These are phyloP conservation scores for Arabidopsis thaliana DNA, from an alignment of 345 rosid species.

Conservation along the genomic window TAIR10.1 NC_003076.8:18594501-18595000, in stretches of 20 bases:
- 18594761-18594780: constrained; percentile 63
- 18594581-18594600: constrained; percentile 38
- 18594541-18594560: constrained; percentile 54
- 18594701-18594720: constrained; percentile 43
- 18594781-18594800: constrained; percentile 55
- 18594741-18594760: constrained; percentile 98
- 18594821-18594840: constrained; percentile 91
- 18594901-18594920: constrained; percentile 31
- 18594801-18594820: constrained; percentile 89
- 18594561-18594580: constrained; percentile 48
- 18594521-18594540: constrained; percentile 55
- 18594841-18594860: constrained; percentile 86
- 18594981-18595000: constrained; percentile 79
- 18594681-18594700: constrained; percentile 20
- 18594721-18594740: constrained; percentile 39
- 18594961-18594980: constrained; percentile 43
- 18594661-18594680: background rate
- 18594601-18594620: constrained; percentile 69
- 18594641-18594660: background rate
- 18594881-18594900: constrained; percentile 87
- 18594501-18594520: constrained; percentile 67
- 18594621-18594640: constrained; percentile 1
- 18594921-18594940: constrained; percentile 1
- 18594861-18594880: constrained; percentile 88
- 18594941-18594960: constrained; percentile 2